Conservation (phyloP, 495 filamentous ascomycete genomes). For the Saxophila tyrrhenica region DNA sequence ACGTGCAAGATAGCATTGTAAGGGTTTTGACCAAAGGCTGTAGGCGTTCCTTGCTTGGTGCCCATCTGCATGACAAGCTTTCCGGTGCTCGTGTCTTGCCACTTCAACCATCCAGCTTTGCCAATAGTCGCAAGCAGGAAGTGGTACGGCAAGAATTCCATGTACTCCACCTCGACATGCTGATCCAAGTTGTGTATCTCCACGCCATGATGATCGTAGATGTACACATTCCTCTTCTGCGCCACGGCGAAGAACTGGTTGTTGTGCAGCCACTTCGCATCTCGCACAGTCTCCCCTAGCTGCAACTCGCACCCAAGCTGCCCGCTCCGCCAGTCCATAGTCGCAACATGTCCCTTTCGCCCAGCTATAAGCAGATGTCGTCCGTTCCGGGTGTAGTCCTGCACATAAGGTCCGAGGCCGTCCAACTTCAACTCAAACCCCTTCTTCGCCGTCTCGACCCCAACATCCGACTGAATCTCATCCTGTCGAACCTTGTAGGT, state of each 20-base stretch:
- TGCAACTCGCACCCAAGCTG: slow-evolving; percentile 86
- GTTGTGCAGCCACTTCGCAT: slow-evolving; percentile 89
- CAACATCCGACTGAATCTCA: slow-evolving; percentile 65
- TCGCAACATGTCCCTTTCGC: slow-evolving; percentile 87
- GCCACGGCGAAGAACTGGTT: slow-evolving; percentile 95
- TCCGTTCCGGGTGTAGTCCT: slow-evolving; percentile 83
- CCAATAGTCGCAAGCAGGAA: slow-evolving; percentile 82
- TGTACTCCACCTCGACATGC: slow-evolving; percentile 82
- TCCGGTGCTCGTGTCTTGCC: slow-evolving; percentile 90
- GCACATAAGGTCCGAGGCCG: slow-evolving; percentile 70
- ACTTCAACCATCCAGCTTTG: slow-evolving; percentile 77
- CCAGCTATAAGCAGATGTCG: slow-evolving; percentile 74
- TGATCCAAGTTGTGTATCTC: slow-evolving; percentile 84
- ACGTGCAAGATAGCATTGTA: slow-evolving; percentile 83
- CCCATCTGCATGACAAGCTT: slow-evolving; percentile 71
- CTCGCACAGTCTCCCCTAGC: slow-evolving; percentile 75
- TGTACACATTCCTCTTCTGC: slow-evolving; percentile 93
- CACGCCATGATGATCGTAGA: slow-evolving; percentile 80
- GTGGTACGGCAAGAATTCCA: slow-evolving; percentile 95
- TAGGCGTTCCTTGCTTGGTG: slow-evolving; percentile 73
- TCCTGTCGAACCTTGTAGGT: slow-evolving; percentile 88
- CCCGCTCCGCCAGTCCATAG: slow-evolving; percentile 91
- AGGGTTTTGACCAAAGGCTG: slow-evolving; percentile 74
- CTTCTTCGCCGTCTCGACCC: slow-evolving; percentile 77
- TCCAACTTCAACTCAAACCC: slow-evolving; percentile 80